Conservation (phyloP, 2,329 filamentous ascomycete species). For the Samsoniella hepiali region DNA sequence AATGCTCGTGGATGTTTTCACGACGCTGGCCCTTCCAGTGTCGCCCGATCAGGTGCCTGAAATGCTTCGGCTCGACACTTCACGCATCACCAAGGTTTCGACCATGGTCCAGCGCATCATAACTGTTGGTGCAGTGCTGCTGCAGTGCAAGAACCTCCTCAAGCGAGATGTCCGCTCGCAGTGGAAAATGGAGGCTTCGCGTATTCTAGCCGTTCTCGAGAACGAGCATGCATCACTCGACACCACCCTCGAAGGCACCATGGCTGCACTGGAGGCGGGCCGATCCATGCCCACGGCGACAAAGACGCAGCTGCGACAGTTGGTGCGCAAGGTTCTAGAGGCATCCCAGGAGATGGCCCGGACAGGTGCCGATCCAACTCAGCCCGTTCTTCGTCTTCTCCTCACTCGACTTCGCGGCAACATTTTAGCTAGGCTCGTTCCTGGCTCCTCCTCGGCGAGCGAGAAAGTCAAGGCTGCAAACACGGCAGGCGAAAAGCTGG, state of each 20-base stretch:
- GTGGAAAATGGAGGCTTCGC: constrained; percentile 71
- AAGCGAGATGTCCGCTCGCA: constrained; percentile 75
- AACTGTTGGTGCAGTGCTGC: constrained; percentile 68
- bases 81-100: constrained; percentile 51
- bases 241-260: constrained; percentile 56
- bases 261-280: constrained; percentile 60
- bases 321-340: constrained; percentile 54
- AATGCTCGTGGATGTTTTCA: constrained; percentile 71
- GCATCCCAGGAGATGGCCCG: constrained; percentile 47
- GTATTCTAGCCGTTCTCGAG: constrained; percentile 68
- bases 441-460: constrained; percentile 63
- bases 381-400: constrained; percentile 63
- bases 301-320: constrained; percentile 54
- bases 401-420: constrained; percentile 65
- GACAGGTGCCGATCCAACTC: constrained; percentile 42
- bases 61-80: constrained; percentile 66
- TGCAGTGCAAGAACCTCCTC: constrained; percentile 79
- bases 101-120: constrained; percentile 54
- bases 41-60: constrained; percentile 61
- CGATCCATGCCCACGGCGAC: constrained; percentile 63
- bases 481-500: constrained; percentile 66
- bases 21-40: constrained; percentile 63
- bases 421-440: constrained; percentile 61
- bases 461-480: constrained; percentile 69
- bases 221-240: constrained; percentile 49